phyloP scores from a whole-genome alignment of 768 basidiomycete species.

The Tephrocybe rancida region DNA sequence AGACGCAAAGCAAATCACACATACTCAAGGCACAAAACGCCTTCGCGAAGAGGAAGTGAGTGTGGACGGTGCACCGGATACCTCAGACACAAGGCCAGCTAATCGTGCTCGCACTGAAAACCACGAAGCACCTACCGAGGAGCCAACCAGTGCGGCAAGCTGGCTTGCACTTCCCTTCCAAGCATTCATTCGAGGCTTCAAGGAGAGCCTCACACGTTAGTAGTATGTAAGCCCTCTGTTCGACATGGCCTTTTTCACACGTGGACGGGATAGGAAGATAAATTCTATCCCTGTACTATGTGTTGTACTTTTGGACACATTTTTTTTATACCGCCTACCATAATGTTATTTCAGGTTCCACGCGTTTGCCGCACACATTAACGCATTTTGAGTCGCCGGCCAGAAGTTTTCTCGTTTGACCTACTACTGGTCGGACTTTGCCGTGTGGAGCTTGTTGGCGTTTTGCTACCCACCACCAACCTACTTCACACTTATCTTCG shows the following conservation, averaged over 20 bases:
- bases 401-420: background rate
- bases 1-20: conserved; percentile 21
- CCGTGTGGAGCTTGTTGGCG: conserved; percentile 15
- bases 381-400: background rate
- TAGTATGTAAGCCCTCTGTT: conserved; percentile 14
- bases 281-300: background rate
- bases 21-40: conserved; percentile 46
- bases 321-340: conserved; percentile 1
- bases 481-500: background rate
- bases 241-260: background rate
- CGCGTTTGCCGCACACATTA: conserved; percentile 7
- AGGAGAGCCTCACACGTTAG: conserved; percentile 48
- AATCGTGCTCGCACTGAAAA: conserved; percentile 56
- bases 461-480: background rate
- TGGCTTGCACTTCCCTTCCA: conserved; percentile 68
- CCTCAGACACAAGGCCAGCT: conserved; percentile 41
- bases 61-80: conserved; percentile 22
- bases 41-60: conserved; percentile 43
- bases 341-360: conserved; percentile 11
- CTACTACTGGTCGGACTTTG: conserved; percentile 19
- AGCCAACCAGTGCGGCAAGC: conserved; percentile 49
- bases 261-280: background rate
- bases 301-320: conserved; percentile 7
- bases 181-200: conserved; percentile 69
- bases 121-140: conserved; percentile 44